phyloP scores from a whole-genome alignment of 192 early-diverging fungal species.

The Jimgerdemannia lactiflua region DNA sequence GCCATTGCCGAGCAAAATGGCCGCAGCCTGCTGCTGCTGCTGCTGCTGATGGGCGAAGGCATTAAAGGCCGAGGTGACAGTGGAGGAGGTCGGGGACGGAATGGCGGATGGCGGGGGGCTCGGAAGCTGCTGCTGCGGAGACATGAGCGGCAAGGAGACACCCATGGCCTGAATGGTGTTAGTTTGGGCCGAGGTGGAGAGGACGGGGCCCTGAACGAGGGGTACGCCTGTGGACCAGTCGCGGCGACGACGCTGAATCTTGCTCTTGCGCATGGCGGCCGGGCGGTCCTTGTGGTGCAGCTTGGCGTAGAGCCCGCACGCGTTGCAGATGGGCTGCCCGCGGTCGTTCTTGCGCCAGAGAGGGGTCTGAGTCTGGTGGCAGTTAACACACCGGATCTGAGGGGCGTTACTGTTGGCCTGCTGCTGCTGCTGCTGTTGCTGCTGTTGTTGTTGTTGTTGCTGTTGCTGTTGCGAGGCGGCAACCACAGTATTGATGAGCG shows the following conservation, averaged over 20 bases:
- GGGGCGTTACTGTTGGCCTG: slow-evolving; percentile 6
- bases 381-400: slow-evolving; percentile 53
- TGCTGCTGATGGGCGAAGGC: no score
- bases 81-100: no score
- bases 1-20: no score
- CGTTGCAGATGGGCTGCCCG: slow-evolving; percentile 77
- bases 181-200: no score
- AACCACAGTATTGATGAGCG: neutral
- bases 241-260: slow-evolving; percentile 56
- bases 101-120: no score
- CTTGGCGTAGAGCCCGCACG: slow-evolving; percentile 88
- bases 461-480: neutral
- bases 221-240: slow-evolving; percentile 39
- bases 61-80: no score
- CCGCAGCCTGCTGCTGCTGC: no score
- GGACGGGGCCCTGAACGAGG: no score
- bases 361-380: slow-evolving; percentile 69
- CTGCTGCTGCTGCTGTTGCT: slow-evolving; percentile 4
- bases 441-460: neutral
- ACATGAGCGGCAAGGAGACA: no score
- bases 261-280: slow-evolving; percentile 70
- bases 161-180: no score
- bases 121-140: no score
- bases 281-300: slow-evolving; percentile 88
- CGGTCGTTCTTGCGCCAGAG: slow-evolving; percentile 77